A percentile compares a stretch with the other conserved stretches of the same genome.
Conservation (phyloP, 2,329 filamentous ascomycete species). For the Aspergillus awamori region DNA sequence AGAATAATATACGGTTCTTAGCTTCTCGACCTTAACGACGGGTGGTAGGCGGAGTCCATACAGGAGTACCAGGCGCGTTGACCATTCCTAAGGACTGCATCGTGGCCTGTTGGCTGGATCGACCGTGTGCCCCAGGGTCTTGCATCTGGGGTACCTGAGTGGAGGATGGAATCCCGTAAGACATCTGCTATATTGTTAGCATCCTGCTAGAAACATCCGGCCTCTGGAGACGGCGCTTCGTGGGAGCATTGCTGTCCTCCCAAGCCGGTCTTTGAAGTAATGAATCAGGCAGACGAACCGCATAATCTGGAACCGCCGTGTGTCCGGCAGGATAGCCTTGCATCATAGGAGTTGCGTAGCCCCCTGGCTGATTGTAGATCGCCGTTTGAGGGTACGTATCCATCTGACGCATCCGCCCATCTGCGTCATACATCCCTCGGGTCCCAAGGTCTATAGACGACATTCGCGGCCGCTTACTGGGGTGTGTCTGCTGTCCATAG, state of each 20-base stretch:
- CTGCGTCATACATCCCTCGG: slow-evolving; percentile 40
- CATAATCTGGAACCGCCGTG: slow-evolving; percentile 40
- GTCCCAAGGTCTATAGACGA: slow-evolving; percentile 42
- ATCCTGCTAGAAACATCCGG: background rate
- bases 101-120: slow-evolving; percentile 39
- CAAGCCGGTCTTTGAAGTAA: slow-evolving; percentile 10
- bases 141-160: slow-evolving; percentile 39
- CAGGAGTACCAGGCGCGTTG: slow-evolving; percentile 43
- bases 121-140: slow-evolving; percentile 37
- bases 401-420: slow-evolving; percentile 42
- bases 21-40: slow-evolving; percentile 26
- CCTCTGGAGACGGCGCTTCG: background rate
- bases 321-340: slow-evolving; percentile 39
- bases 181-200: slow-evolving; percentile 33
- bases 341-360: slow-evolving; percentile 41
- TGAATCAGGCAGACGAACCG: slow-evolving; percentile 33
- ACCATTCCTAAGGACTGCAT: slow-evolving; percentile 42
- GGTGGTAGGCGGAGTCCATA: slow-evolving; percentile 35
- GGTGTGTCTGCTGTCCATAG: slow-evolving; percentile 29
- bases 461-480: slow-evolving; percentile 43
- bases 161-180: slow-evolving; percentile 39
- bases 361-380: slow-evolving; percentile 36
- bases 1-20: slow-evolving; percentile 33
- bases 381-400: slow-evolving; percentile 41
- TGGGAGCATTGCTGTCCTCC: slow-evolving; percentile 22